These are phyloP conservation scores for Botryotinia globosa DNA, from an alignment of 2,329 filamentous ascomycete genomes.

Conservation along the genomic window DNA sequence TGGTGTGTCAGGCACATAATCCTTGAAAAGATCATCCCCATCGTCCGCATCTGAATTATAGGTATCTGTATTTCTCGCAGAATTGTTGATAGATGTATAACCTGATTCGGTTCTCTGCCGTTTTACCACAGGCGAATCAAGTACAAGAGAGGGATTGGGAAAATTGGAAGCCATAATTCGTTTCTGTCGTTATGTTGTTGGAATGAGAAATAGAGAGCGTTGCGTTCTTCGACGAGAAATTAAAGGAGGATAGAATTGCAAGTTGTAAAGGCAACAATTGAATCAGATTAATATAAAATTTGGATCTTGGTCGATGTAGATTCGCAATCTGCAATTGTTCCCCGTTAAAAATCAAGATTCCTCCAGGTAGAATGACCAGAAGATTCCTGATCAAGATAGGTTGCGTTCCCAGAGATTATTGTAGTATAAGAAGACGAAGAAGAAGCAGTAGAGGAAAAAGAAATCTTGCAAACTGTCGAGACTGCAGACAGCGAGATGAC, in stretches of 20 bases:
- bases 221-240: neutral
- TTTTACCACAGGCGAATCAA: constrained; percentile 35
- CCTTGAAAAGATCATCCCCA: constrained; percentile 49
- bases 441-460: neutral
- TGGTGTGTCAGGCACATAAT: constrained; percentile 41
- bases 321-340: neutral
- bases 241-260: neutral
- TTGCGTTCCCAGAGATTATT: neutral
- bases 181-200: neutral
- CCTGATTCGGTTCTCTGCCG: constrained; percentile 37
- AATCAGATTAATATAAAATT: neutral
- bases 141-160: constrained; percentile 18
- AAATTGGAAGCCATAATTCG: constrained; percentile 29
- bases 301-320: neutral
- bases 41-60: constrained; percentile 44
- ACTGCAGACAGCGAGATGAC: neutral
- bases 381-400: neutral
- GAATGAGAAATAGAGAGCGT: neutral
- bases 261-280: neutral
- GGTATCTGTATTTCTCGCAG: constrained; percentile 27
- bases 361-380: neutral
- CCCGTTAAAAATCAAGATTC: neutral
- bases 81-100: constrained; percentile 34
- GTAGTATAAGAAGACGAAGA: neutral
- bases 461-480: neutral